phyloP scores from a whole-genome alignment of 805 yeast genomes.

The Ogataea angusta region DNA sequence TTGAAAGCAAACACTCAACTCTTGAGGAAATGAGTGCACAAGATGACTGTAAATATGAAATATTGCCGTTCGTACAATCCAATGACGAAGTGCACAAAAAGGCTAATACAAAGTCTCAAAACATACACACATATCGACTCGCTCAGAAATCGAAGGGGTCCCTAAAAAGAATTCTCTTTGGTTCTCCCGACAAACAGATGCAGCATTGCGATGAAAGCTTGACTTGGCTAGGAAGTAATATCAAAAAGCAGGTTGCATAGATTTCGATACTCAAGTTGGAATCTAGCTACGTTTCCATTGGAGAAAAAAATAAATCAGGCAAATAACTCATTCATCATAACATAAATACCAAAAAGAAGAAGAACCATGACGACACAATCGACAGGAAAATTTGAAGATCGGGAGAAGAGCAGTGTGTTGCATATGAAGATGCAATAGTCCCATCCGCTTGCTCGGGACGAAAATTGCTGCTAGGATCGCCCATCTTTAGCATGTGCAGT shows the following conservation, averaged over 20 bases:
- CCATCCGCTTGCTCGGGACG: neutral
- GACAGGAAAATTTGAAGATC: too few species aligned
- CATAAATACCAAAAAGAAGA: too few species aligned
- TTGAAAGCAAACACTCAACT: too few species aligned
- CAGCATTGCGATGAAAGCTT: neutral
- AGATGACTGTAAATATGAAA: too few species aligned
- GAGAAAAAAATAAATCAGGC: too few species aligned
- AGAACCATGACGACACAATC: too few species aligned
- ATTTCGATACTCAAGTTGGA: neutral
- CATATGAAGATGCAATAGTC: neutral
- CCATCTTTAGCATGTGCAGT: neutral
- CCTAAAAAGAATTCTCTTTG: slow-evolving; percentile 20
- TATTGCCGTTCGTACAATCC: too few species aligned
- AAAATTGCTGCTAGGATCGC: neutral
- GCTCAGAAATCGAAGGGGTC: neutral
- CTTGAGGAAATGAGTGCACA: too few species aligned
- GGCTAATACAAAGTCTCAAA: too few species aligned
- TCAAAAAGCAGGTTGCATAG: slow-evolving; percentile 16
- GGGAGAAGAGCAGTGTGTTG: neutral
- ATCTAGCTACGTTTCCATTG: neutral
- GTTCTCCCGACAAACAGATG: neutral
- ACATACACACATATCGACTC: too few species aligned
- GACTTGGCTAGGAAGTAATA: slow-evolving; percentile 27
- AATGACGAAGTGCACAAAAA: too few species aligned
- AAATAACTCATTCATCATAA: too few species aligned